phyloP scores from a whole-genome alignment of 2,329 filamentous ascomycete genomes.

The Epichloe baconii region DNA sequence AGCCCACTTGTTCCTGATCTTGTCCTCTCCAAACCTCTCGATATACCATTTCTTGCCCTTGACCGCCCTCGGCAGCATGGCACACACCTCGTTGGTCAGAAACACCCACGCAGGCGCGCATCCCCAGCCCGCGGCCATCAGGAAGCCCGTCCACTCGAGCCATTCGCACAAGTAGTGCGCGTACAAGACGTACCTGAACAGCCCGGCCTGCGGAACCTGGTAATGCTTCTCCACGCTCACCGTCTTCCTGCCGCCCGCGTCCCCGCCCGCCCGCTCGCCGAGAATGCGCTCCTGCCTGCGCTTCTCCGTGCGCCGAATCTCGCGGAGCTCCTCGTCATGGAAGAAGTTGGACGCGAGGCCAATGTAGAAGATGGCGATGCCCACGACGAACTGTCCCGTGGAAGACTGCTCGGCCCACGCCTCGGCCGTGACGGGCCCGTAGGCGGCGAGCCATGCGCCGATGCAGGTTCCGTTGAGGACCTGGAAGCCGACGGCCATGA shows the following conservation, averaged over 20 bases:
- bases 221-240: conserved; percentile 58
- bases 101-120: conserved; percentile 71
- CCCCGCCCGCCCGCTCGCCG: conserved; percentile 27
- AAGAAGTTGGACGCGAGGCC: conserved; percentile 73
- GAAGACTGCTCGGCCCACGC: conserved; percentile 32
- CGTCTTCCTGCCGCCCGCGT: conserved; percentile 4
- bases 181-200: conserved; percentile 74
- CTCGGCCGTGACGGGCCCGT: conserved; percentile 51
- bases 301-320: conserved; percentile 63
- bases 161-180: conserved; percentile 96
- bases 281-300: conserved; percentile 33
- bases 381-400: conserved; percentile 40
- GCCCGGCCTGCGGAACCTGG: conserved; percentile 67
- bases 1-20: conserved; percentile 61
- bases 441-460: conserved; percentile 70
- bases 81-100: conserved; percentile 72
- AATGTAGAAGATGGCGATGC: conserved; percentile 61
- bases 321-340: conserved; percentile 80
- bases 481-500: conserved; percentile 59
- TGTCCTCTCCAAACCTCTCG: conserved; percentile 74
- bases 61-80: conserved; percentile 79
- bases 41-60: conserved; percentile 77
- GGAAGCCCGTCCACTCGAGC: conserved; percentile 90
- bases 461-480: conserved; percentile 65
- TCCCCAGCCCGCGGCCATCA: conserved; percentile 54